Evolutionary conservation across 2,329 filamentous ascomycete genomes (phyloP).

Genomic region (Xylariaceae sp.): DNA sequence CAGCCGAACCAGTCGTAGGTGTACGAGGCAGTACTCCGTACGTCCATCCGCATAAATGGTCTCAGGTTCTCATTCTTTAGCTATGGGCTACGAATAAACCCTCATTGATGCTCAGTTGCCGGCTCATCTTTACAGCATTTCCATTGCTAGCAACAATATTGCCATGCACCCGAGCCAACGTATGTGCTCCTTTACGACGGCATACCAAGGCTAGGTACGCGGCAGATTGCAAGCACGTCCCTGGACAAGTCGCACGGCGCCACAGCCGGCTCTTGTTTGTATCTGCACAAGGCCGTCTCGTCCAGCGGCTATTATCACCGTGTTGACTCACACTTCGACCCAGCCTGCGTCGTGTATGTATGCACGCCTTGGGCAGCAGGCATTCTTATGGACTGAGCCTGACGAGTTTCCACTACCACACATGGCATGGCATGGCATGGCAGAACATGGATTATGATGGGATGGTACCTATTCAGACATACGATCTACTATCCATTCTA

Average conservation of each 20-base stretch:
- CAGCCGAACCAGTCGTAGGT: background rate
- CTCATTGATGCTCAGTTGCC: background rate
- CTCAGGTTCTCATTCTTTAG: background rate
- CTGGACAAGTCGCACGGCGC: constrained; percentile 15
- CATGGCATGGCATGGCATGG: constrained; percentile 15
- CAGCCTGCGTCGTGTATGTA: constrained; percentile 18
- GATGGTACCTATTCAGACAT: constrained; percentile 9
- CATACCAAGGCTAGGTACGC: constrained; percentile 1
- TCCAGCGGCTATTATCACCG: constrained; percentile 21
- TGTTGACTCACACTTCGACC: constrained; percentile 26
- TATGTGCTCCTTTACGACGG: no score
- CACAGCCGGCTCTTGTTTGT: constrained; percentile 19
- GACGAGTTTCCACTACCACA: constrained; percentile 14
- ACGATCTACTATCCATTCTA: constrained; percentile 8
- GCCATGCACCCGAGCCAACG: no score
- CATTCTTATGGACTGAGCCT: constrained; percentile 17
- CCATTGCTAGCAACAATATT: background rate
- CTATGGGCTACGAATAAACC: background rate
- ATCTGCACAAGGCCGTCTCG: constrained; percentile 23
- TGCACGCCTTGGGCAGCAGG: constrained; percentile 14
- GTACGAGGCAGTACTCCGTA: background rate
- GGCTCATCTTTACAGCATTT: background rate
- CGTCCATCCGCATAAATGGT: background rate
- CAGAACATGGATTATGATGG: constrained; percentile 15
- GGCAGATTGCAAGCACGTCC: constrained; percentile 25